Conservation (phyloP, 2,329 filamentous ascomycete genomes). For the Epichloe baconii region DNA sequence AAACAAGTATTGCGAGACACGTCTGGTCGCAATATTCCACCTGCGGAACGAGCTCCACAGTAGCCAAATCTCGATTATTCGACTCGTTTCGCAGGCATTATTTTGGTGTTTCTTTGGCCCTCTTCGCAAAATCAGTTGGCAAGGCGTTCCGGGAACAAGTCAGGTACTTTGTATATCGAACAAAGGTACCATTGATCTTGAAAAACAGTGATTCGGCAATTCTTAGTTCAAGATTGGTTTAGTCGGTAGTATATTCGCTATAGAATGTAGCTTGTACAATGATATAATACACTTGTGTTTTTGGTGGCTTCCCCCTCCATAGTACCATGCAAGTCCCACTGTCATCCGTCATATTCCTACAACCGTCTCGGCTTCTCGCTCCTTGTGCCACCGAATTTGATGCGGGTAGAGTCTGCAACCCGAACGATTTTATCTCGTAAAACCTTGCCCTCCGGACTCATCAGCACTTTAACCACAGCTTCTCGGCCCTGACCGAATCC, state of each 20-base stretch:
- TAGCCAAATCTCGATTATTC: background rate
- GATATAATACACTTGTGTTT: conserved; percentile 21
- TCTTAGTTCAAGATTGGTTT: background rate
- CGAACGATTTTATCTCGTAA: conserved; percentile 63
- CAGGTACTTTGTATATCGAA: conserved; percentile 1
- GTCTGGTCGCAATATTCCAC: conserved; percentile 36
- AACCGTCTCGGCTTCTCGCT: conserved; percentile 75
- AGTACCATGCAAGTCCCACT: background rate
- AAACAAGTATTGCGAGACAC: conserved; percentile 34
- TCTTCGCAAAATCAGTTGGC: background rate
- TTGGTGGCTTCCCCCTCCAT: background rate
- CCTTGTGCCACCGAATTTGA: conserved; percentile 94
- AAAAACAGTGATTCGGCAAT: background rate
- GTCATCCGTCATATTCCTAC: conserved; percentile 14
- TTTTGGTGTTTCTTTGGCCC: background rate
- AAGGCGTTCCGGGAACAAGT: conserved; percentile 5
- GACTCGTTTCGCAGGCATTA: conserved; percentile 4
- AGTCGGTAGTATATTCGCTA: conserved; percentile 9
- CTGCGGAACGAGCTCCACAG: conserved; percentile 37
- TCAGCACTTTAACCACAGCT: conserved; percentile 75
- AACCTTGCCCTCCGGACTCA: conserved; percentile 71
- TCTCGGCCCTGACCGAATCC: conserved; percentile 83
- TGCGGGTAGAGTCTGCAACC: conserved; percentile 72
- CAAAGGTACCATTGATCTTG: conserved; percentile 1
- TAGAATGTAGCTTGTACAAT: conserved; percentile 22